Evolutionary conservation across 2,329 filamentous ascomycete species (phyloP).

Genomic region (Aspergillus ochraceoroseus): DNA sequence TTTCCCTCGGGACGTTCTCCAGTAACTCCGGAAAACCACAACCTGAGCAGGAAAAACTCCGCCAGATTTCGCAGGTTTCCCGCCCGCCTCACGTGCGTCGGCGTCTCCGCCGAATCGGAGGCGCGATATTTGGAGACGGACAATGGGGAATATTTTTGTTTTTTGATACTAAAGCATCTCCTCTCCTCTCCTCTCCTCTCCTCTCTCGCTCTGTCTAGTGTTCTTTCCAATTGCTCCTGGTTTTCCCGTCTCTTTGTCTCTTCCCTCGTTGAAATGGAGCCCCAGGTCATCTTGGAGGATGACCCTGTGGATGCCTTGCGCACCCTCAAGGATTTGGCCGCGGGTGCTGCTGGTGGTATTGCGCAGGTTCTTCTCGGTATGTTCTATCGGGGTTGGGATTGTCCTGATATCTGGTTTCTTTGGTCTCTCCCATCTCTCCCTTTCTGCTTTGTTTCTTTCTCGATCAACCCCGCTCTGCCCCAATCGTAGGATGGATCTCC

Average conservation of each 20-base stretch:
- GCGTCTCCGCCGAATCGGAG: slow-evolving; percentile 33
- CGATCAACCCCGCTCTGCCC: not conserved
- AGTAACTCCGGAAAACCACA: slow-evolving; percentile 14
- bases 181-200: slow-evolving; percentile 6
- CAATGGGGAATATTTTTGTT: slow-evolving; percentile 7
- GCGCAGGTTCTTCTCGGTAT: slow-evolving; percentile 90
- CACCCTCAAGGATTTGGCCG: slow-evolving; percentile 81
- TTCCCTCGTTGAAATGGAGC: slow-evolving; percentile 25
- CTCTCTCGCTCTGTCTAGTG: slow-evolving; percentile 7
- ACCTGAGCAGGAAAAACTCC: slow-evolving; percentile 1
- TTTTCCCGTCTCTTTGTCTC: not conserved
- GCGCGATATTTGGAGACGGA: slow-evolving; percentile 12
- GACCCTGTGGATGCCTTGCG: slow-evolving; percentile 46
- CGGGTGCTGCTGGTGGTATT: slow-evolving; percentile 84
- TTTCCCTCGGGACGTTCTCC: slow-evolving; percentile 12
- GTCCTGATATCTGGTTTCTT: too few relatives aligned
- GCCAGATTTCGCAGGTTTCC: slow-evolving; percentile 13
- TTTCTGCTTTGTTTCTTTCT: slow-evolving; percentile 5
- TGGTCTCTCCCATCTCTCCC: not conserved
- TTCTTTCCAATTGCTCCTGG: not conserved
- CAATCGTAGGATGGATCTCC: too few relatives aligned
- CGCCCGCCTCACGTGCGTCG: slow-evolving; percentile 31
- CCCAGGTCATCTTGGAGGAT: slow-evolving; percentile 36
- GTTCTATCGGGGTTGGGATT: too few relatives aligned
- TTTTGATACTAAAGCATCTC: too few relatives aligned